Percentiles rank a stretch among this genome's conserved stretches.
These are phyloP conservation scores for Backusella morwellensis DNA, from an alignment of 192 early-diverging fungal genomes.

Conservation along the genomic window DNA sequence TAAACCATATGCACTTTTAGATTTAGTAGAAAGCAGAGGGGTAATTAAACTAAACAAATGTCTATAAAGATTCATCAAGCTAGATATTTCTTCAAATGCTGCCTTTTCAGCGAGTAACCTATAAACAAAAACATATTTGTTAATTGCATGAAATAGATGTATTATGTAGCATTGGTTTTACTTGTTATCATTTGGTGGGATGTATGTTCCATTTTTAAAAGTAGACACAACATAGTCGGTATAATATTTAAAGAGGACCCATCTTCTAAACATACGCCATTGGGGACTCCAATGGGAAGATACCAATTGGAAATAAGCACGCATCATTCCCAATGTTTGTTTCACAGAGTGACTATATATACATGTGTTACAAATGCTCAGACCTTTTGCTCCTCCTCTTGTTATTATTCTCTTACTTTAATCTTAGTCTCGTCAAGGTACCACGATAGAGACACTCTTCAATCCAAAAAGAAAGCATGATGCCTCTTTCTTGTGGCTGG, in stretches of 20 bases:
- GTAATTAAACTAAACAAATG: slow-evolving; percentile 3
- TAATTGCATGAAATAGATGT: not conserved
- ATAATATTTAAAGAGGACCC: slow-evolving; percentile 52
- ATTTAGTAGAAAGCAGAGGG: not conserved
- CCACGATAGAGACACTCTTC: slow-evolving; percentile 18
- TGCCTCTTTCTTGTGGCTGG: slow-evolving; percentile 28
- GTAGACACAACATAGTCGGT: slow-evolving; percentile 40
- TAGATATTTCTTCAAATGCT: not conserved
- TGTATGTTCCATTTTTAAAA: slow-evolving; percentile 34
- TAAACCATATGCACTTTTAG: not conserved
- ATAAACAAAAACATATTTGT: not conserved
- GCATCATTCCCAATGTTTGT: slow-evolving; percentile 8
- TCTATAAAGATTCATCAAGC: slow-evolving; percentile 6
- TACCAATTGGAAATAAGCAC: slow-evolving; percentile 14
- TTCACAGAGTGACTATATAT: not conserved
- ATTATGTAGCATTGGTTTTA: not conserved
- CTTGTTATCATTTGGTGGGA: slow-evolving; percentile 14
- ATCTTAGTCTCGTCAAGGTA: not conserved
- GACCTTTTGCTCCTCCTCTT: not conserved
- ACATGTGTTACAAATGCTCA: not conserved
- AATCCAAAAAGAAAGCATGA: slow-evolving; percentile 16
- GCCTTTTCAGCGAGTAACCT: not conserved
- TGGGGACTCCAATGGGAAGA: slow-evolving; percentile 42
- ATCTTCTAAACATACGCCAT: slow-evolving; percentile 51
- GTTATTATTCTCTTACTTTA: slow-evolving; percentile 4